Evolutionary conservation across 352 stramenopile species (phyloP), one percentile per base, ranked within the genome.

Genomic region (Phytophthora aleatoria): DNA sequence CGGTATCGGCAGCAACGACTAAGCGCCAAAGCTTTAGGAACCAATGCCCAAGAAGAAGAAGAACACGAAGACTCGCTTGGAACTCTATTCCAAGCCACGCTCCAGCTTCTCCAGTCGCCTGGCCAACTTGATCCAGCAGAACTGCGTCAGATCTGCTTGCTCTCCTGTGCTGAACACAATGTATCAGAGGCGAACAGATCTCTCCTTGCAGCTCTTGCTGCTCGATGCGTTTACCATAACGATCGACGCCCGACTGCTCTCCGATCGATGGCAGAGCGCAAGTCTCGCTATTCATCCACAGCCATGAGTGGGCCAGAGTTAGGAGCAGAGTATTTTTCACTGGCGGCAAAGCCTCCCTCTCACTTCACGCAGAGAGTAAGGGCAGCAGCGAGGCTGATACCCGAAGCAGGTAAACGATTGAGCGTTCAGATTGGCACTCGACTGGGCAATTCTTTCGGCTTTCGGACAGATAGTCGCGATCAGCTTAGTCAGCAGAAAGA

Each of bases 191-290:
- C 15, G 1, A 79, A 69, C 20, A 60, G 51, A 42, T 26, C 26
- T 24, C 49, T 75, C 2, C 50, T 78, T 1, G 47, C 47, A 10
- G 66, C 61, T 24, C 48, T 78, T 3, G 70, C 64, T n/a, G 57
- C 61, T 57, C 61, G 70, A 0, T 65, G 61, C n/a, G 50, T 75
- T 5, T 78, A 78, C 45, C 64, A 75, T 39, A 75, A 78, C 9
- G 55, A 64, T 0, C 42, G 67, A 36, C 42, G 47, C 33, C 48
- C 57, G 0, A 64, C 57, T 0, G 30, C 7, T 20, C 33, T 65
- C 9, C 54, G 48, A n/a, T 74, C 71, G 0, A 73, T 79, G 47
- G 39, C 50, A 5, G 35, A 73, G 16, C 55, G 60, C 24, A 76
- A 70, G 27, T 69, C 71, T 36, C 58, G 36, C 5, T 79, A 69